Evolutionary conservation across 805 yeast species (phyloP).

Genomic region (Geotrichum ghanense): DNA sequence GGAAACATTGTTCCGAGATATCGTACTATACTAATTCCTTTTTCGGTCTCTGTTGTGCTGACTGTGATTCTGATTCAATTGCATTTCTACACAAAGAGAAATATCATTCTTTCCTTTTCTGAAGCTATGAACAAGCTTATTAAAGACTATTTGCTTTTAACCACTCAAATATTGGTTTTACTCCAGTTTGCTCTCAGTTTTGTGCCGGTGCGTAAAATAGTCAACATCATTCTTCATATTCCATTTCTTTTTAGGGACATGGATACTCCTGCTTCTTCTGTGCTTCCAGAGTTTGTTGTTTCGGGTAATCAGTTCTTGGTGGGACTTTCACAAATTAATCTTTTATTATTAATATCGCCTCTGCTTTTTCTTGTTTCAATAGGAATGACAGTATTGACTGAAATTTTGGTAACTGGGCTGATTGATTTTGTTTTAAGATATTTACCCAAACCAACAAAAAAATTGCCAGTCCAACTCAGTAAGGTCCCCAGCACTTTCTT

Average conservation of each 20-base stretch:
- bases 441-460: not conserved
- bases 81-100: constrained; percentile 28
- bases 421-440: not conserved
- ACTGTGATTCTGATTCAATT: constrained; percentile 47
- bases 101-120: constrained; percentile 33
- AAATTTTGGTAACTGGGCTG: not conserved
- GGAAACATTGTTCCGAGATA: constrained; percentile 64
- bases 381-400: constrained; percentile 18
- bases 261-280: constrained; percentile 13
- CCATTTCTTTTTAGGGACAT: constrained; percentile 20
- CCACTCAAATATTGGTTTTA: constrained; percentile 17
- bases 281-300: constrained; percentile 5
- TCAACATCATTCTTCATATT: constrained; percentile 15
- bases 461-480: not conserved
- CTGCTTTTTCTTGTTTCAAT: constrained; percentile 38
- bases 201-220: constrained; percentile 9
- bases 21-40: constrained; percentile 59
- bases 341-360: constrained; percentile 47
- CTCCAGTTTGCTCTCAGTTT: constrained; percentile 23
- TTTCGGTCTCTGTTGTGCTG: constrained; percentile 52
- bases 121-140: constrained; percentile 34
- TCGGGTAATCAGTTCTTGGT: constrained; percentile 44
- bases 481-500: not conserved
- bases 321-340: constrained; percentile 48
- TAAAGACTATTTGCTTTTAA: constrained; percentile 19